Conservation (phyloP, 2,329 filamentous ascomycete genomes). For the Phyllosticta capitalensis region DNA sequence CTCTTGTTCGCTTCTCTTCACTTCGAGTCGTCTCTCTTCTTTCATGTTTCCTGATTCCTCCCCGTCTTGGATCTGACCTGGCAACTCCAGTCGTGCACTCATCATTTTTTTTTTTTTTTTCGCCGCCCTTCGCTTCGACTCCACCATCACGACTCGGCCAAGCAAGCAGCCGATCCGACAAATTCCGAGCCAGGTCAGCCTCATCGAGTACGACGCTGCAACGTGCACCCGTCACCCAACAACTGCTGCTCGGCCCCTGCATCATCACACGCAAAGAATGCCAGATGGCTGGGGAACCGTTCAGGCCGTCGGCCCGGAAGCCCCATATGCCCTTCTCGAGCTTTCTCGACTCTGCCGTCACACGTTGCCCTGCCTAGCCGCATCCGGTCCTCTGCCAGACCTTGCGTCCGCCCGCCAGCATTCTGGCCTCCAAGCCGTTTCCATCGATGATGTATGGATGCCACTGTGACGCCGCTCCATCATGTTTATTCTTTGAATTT, state of each 20-base stretch:
- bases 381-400: conserved; percentile 2
- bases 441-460: background rate
- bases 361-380: background rate
- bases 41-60: background rate
- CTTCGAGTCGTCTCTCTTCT: background rate
- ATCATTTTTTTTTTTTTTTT: background rate
- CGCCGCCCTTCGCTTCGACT: background rate
- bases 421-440: background rate
- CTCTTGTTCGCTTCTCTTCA: background rate
- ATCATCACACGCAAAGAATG: background rate
- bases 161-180: conserved; percentile 2
- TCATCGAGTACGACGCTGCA: background rate
- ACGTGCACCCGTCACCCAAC: background rate
- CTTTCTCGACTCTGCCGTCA: conserved; percentile 6
- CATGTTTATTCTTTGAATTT: background rate
- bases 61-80: background rate
- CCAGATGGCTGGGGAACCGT: background rate
- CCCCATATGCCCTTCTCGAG: conserved; percentile 6
- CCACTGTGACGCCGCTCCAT: background rate
- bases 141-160: background rate
- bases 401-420: conserved; percentile 5
- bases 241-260: background rate
- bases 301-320: background rate
- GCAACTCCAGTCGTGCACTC: background rate
- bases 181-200: conserved; percentile 4